Evolutionary conservation across 2,329 filamentous ascomycete genomes (phyloP), one percentile per base, ranked within the genome.

Genomic region (Penicillium sp.): DNA sequence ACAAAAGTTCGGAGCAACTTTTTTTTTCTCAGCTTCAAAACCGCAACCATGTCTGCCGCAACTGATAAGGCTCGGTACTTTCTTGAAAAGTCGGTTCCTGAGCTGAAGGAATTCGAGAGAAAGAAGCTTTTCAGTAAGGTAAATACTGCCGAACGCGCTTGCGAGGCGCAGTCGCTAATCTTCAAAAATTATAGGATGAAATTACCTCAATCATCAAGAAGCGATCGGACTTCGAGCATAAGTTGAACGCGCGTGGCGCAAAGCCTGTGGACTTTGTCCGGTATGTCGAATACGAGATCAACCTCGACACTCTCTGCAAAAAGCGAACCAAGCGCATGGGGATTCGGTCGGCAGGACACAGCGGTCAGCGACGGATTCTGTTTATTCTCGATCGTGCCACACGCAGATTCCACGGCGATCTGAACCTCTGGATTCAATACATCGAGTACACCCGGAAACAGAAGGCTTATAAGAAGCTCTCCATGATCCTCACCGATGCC

Each of bases 41-140:
- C 50, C 53, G 53, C 53, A 69, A 68, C 51, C 58, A 96, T 96
- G 91, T 85, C 92, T 1, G 89, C 86, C 43, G 88, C 95, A 57
- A 89, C 90, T 62, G 95, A 98, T 71, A 98, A 97, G 77, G 95
- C 93, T 55, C 90, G 93, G 57, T 98, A 93, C 77, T 97, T 90
- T 76, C 84, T 98, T 63, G 95, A 99, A 79, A 89, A 93, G 66
- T 89, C 90, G 2, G 90, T 97, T 44, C 91, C 93, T 16, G 93
- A 98, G 75, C 84, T 99, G 56, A 91, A 92, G 61, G 92, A 96
- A 69, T 96, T 91, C 75, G 90, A 96, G 76, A 86, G 90, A 63
- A 97, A 96, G 75, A 88, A 91, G 67, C 90, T 99, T 66, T 99
- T 99, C 78, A 86, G 84, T 59, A 87, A 89, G 79, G 90, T 90